Conservation (phyloP, 352 stramenopile genomes). For the Pythium rishiriense region DNA sequence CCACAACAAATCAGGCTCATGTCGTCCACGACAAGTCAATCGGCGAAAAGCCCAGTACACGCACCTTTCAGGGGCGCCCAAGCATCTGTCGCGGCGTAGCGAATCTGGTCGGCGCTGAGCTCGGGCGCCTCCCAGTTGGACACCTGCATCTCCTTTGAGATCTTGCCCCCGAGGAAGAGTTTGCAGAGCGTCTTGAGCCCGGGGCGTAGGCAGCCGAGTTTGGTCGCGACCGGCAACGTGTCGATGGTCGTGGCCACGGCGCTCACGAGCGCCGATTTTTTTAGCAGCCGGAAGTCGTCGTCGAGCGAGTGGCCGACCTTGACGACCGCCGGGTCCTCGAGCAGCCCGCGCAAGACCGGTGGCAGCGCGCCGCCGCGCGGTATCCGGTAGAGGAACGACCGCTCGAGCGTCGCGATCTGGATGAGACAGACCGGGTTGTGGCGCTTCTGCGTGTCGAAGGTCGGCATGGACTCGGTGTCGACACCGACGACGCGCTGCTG, state of each 20-base stretch:
- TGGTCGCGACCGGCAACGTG: constrained; percentile 75
- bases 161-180: constrained; percentile 63
- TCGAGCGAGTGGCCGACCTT: constrained; percentile 81
- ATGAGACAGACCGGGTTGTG: constrained; percentile 77
- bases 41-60: neutral
- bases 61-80: constrained; percentile 74
- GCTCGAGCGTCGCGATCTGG: constrained; percentile 75
- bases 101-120: constrained; percentile 73
- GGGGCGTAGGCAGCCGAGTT: constrained; percentile 73
- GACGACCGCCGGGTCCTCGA: constrained; percentile 57
- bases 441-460: constrained; percentile 54
- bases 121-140: constrained; percentile 76
- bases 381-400: constrained; percentile 74
- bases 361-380: constrained; percentile 50
- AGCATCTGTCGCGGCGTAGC: constrained; percentile 78
- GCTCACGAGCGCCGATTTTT: constrained; percentile 55
- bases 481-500: constrained; percentile 59
- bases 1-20: constrained; percentile 1
- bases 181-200: constrained; percentile 74
- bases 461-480: constrained; percentile 79
- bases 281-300: constrained; percentile 72
- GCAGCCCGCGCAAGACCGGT: constrained; percentile 54
- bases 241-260: constrained; percentile 72
- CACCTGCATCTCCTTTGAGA: constrained; percentile 87
- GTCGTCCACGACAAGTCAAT: neutral